These are phyloP conservation scores for Nicotiana otophora DNA, from an alignment of 257 asterid genomes.

Conservation along the genomic window DNA sequence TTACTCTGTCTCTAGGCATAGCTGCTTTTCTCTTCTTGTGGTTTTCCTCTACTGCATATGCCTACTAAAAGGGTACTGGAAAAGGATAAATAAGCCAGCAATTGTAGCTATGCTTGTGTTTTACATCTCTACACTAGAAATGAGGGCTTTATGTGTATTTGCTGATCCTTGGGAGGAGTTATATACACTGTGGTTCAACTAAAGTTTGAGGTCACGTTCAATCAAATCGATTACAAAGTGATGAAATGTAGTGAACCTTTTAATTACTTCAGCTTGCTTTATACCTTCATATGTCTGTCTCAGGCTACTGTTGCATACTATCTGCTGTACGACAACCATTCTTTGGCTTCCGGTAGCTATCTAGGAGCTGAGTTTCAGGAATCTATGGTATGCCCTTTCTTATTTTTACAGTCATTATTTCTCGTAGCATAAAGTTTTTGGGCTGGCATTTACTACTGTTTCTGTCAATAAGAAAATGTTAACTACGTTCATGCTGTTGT, in stretches of 20 bases:
- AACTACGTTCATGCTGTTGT: not conserved
- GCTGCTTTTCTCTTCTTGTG: not conserved
- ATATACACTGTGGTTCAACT: not conserved
- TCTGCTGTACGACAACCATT: slow-evolving; percentile 64
- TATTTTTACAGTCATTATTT: not conserved
- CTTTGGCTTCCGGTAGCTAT: slow-evolving; percentile 65
- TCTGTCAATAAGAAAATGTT: not conserved
- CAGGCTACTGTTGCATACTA: slow-evolving; percentile 96
- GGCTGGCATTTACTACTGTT: not conserved
- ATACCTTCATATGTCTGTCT: slow-evolving; percentile 10
- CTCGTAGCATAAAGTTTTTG: not conserved
- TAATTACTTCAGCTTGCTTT: slow-evolving; percentile 15
- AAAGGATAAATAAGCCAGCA: not conserved
- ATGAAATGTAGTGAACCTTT: not conserved
- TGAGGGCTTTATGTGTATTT: not conserved
- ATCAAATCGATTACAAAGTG: not conserved
- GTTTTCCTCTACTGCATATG: slow-evolving; percentile 5
- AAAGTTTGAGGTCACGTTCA: not conserved
- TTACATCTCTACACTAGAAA: not conserved
- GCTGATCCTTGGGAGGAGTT: not conserved
- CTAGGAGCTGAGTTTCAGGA: slow-evolving; percentile 76
- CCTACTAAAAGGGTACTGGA: slow-evolving; percentile 10
- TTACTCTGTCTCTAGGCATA: not conserved
- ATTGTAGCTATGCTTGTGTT: not conserved
- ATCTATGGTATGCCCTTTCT: slow-evolving; percentile 48